phyloP scores from a whole-genome alignment of 108 stramenopile species.

The Hondaea fermentalgiana region DNA sequence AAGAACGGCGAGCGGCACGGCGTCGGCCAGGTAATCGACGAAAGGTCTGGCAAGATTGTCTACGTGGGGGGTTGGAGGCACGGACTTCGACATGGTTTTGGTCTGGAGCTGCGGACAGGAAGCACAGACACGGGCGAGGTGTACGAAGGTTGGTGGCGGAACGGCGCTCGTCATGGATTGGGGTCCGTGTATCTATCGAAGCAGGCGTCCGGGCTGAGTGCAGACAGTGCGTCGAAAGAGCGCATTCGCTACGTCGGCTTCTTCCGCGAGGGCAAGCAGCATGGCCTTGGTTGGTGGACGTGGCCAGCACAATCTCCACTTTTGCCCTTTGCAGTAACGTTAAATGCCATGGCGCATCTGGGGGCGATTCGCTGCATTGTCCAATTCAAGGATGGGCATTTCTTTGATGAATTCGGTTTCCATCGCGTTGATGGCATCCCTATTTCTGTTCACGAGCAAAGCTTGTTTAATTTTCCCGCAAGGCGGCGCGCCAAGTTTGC shows the following conservation, averaged over 20 bases:
- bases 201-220: background rate
- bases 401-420: background rate
- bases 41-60: background rate
- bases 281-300: conserved; percentile 15
- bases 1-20: background rate
- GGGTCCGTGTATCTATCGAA: background rate
- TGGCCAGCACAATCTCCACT: background rate
- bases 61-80: background rate
- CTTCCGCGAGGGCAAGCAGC: background rate
- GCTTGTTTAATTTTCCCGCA: background rate
- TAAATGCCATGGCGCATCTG: background rate
- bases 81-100: background rate
- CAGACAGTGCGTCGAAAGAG: background rate
- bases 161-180: background rate
- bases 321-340: background rate
- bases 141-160: background rate
- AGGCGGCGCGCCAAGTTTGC: background rate
- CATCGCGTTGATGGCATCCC: background rate
- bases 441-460: background rate
- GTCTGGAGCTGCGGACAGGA: background rate
- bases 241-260: conserved; percentile 13
- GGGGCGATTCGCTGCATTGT: background rate
- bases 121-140: background rate
- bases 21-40: background rate
- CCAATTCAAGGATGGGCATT: background rate